A percentile compares a stretch with the other conserved stretches of the same genome.
Evolutionary conservation across 257 asterid species (phyloP).

Genomic region (Linaria vulgaris): DNA sequence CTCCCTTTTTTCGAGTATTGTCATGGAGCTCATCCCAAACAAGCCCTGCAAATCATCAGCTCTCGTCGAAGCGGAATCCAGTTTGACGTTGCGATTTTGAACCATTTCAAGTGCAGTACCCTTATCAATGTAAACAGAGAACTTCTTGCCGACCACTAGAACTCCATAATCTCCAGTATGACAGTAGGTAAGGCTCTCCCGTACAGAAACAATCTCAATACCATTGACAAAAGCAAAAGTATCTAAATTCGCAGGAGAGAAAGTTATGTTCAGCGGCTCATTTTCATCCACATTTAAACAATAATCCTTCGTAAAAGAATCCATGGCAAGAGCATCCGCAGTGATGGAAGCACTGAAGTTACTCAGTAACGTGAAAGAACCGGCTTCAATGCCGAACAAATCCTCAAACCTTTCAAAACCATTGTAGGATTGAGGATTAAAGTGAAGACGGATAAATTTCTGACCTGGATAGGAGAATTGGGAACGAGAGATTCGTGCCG

Average conservation of each 20-base stretch:
- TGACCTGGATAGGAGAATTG: slow-evolving; percentile 50
- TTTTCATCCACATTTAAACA: slow-evolving; percentile 37
- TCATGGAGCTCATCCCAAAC: slow-evolving; percentile 25
- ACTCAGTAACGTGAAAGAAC: slow-evolving; percentile 39
- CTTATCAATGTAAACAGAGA: slow-evolving; percentile 45
- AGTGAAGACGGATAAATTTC: slow-evolving; percentile 50
- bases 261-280: slow-evolving; percentile 36
- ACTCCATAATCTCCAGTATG: slow-evolving; percentile 42
- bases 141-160: slow-evolving; percentile 46
- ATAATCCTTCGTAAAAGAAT: slow-evolving; percentile 47
- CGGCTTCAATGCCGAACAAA: slow-evolving; percentile 44
- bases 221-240: slow-evolving; percentile 56
- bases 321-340: slow-evolving; percentile 39
- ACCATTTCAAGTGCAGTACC: slow-evolving; percentile 60
- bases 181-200: slow-evolving; percentile 35
- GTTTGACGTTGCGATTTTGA: slow-evolving; percentile 43
- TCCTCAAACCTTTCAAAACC: slow-evolving; percentile 27
- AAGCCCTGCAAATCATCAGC: slow-evolving; percentile 45
- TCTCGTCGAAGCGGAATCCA: slow-evolving; percentile 31
- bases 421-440: slow-evolving; percentile 32
- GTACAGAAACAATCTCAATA: slow-evolving; percentile 45
- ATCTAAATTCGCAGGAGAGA: slow-evolving; percentile 34
- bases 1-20: slow-evolving; percentile 37
- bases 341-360: slow-evolving; percentile 48
- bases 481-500: slow-evolving; percentile 40